Conservation (phyloP, 371 early-diverging fungal genomes). For the Zychaea mexicana region DNA sequence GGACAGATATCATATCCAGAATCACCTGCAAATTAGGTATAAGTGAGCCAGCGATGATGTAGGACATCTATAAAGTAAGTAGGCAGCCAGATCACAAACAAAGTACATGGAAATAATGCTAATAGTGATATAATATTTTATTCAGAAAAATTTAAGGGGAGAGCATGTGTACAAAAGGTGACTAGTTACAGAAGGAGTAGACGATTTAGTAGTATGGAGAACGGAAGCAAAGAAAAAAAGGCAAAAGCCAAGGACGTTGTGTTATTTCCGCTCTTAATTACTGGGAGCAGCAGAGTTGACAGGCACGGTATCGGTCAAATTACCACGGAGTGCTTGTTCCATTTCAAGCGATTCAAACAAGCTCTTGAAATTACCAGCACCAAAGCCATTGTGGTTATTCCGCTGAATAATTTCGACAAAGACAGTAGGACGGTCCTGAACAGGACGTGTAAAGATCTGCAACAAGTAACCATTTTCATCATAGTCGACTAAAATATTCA, state of each 20-base stretch:
- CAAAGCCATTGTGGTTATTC: conserved; percentile 93
- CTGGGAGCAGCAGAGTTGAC: conserved; percentile 24
- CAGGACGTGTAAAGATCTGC: conserved; percentile 93
- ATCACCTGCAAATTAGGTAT: too few species aligned
- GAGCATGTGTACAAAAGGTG: too few species aligned
- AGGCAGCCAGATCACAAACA: too few species aligned
- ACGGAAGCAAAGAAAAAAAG: not conserved
- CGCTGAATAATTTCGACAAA: conserved; percentile 97
- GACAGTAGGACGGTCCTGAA: conserved; percentile 95
- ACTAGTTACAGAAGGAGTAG: too few species aligned
- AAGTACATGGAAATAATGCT: too few species aligned
- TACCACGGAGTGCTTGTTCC: conserved; percentile 94
- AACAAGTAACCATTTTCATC: conserved; percentile 96
- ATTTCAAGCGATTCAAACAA: conserved; percentile 93
- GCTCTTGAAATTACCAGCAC: conserved; percentile 98
- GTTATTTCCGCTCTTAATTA: too few species aligned
- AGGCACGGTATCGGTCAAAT: conserved; percentile 61
- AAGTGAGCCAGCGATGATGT: too few species aligned
- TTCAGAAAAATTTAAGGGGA: too few species aligned
- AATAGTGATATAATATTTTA: too few species aligned
- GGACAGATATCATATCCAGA: too few species aligned
- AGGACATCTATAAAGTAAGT: too few species aligned
- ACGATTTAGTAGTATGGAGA: too few species aligned
- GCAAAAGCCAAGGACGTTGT: not conserved
- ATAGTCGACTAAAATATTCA: conserved; percentile 93